Evolutionary conservation across 805 yeast species (phyloP).

Genomic region (Candida ipomoeae): DNA sequence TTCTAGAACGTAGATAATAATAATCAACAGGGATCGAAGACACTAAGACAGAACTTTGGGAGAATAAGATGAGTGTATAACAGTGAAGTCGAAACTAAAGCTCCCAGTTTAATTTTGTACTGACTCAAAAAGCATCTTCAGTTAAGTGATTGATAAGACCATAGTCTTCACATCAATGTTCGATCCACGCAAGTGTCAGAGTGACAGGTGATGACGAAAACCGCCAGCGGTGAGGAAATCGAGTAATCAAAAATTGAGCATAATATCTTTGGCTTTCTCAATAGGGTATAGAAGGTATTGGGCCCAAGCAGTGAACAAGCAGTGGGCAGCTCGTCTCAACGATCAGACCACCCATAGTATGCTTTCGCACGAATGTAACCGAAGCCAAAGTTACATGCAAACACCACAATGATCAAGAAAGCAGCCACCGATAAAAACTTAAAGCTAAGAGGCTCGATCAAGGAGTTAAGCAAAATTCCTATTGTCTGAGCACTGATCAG

Average conservation of each 20-base stretch:
- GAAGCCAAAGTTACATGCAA: constrained; percentile 58
- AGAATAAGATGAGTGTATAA: no score
- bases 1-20: not conserved
- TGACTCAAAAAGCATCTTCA: no score
- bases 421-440: constrained; percentile 50
- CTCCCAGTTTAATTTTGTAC: no score
- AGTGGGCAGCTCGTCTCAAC: not conserved
- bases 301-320: not conserved
- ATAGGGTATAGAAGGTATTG: not conserved
- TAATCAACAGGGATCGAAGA: no score
- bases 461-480: constrained; percentile 57
- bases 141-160: no score
- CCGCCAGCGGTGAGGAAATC: not conserved
- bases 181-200: no score
- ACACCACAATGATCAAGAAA: constrained; percentile 42
- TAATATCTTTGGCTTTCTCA: not conserved
- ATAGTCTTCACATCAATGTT: no score
- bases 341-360: constrained; percentile 34
- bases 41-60: no score
- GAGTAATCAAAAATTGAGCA: not conserved
- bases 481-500: constrained; percentile 58
- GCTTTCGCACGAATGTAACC: constrained; percentile 61
- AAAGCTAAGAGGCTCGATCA: constrained; percentile 64
- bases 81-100: no score
- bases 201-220: not conserved